Conservation (phyloP, 2,329 filamentous ascomycete genomes). For the Fusarium robinianum region DNA sequence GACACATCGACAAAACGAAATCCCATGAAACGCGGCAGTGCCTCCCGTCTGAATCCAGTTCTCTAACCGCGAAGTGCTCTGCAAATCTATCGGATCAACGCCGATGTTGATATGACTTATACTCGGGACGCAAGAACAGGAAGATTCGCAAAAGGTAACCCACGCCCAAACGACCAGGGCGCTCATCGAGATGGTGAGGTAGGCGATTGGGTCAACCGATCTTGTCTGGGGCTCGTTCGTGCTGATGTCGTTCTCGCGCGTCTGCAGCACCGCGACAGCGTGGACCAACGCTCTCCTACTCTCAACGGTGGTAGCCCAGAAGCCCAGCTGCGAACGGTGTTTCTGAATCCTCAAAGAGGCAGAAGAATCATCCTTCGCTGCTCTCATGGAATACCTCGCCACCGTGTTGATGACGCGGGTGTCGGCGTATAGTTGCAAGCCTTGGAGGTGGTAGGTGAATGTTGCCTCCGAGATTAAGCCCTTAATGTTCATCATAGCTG, state of each 20-base stretch:
- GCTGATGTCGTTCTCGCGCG: slow-evolving; percentile 31
- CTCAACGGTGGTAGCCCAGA: slow-evolving; percentile 40
- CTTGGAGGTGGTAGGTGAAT: slow-evolving; percentile 45
- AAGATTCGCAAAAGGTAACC: slow-evolving; percentile 35
- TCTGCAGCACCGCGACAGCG: slow-evolving; percentile 40
- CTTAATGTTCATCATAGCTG: slow-evolving; percentile 37
- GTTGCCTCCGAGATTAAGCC: slow-evolving; percentile 39
- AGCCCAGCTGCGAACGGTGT: slow-evolving; percentile 25
- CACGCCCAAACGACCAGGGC: slow-evolving; percentile 45
- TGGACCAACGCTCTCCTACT: slow-evolving; percentile 42
- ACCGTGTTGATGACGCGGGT: slow-evolving; percentile 38
- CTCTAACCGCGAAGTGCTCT: slow-evolving; percentile 35
- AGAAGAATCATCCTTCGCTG: slow-evolving; percentile 17
- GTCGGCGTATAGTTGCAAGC: slow-evolving; percentile 44
- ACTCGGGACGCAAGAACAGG: slow-evolving; percentile 36
- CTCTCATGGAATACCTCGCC: slow-evolving; percentile 21
- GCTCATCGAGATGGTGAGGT: slow-evolving; percentile 40
- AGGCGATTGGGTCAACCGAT: slow-evolving; percentile 41
- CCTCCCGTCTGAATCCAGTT: slow-evolving; percentile 36
- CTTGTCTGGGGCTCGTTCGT: slow-evolving; percentile 19
- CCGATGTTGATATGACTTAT: slow-evolving; percentile 34
- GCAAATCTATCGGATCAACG: slow-evolving; percentile 26
- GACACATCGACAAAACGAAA: slow-evolving; percentile 41
- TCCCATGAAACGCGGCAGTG: slow-evolving; percentile 34
- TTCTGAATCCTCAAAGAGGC: slow-evolving; percentile 26